Conservation (phyloP, 2,329 filamentous ascomycete species). For the Myrmaecium sp. region DNA sequence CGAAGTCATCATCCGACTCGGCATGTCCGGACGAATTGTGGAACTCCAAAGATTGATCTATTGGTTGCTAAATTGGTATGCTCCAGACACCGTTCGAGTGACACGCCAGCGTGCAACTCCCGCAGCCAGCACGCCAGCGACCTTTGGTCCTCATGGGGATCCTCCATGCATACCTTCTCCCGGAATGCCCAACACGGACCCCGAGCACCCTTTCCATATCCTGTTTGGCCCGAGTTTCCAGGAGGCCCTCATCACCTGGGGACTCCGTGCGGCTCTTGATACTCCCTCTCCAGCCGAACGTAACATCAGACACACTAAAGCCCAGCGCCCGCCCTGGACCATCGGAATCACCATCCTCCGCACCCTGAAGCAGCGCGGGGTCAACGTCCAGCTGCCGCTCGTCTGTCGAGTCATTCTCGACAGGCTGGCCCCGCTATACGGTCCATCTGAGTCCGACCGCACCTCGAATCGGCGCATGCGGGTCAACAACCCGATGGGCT, state of each 20-base stretch:
- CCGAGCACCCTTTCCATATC: conserved; percentile 12
- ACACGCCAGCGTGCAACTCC: background rate
- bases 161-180: conserved; percentile 9
- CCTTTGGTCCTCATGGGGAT: conserved; percentile 4
- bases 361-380: conserved; percentile 13
- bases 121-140: background rate
- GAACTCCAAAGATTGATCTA: conserved; percentile 34
- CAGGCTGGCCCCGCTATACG: too few species aligned
- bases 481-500: too few species aligned
- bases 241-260: conserved; percentile 18
- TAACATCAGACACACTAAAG: conserved; percentile 7
- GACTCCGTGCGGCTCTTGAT: conserved; percentile 14
- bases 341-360: conserved; percentile 13
- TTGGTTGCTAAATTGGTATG: conserved; percentile 30
- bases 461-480: too few species aligned
- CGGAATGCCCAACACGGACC: conserved; percentile 4
- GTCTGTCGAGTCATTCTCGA: too few species aligned
- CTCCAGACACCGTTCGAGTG: background rate
- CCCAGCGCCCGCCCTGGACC: conserved; percentile 12
- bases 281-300: conserved; percentile 12
- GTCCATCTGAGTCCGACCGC: too few species aligned
- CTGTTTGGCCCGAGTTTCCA: conserved; percentile 12
- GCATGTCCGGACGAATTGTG: conserved; percentile 36
- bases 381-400: conserved; percentile 11
- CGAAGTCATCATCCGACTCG: conserved; percentile 42